Evolutionary conservation across 805 yeast species (phyloP), one percentile per base, ranked within the genome.

Genomic region (Saccharomycopsis olivae): DNA sequence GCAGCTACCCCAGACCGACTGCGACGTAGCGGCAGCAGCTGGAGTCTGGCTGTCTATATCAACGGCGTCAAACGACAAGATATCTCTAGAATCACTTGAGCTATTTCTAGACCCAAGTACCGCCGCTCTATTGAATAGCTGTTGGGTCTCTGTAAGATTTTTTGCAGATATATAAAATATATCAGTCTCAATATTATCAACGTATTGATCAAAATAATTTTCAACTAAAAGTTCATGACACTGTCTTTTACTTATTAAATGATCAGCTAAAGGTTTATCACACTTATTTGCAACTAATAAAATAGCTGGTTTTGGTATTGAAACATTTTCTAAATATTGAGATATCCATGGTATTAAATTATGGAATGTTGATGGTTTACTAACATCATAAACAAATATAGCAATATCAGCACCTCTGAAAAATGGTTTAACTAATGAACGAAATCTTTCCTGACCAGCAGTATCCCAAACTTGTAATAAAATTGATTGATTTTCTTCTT

Each of bases 401-500:
- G 67, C 74, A 15, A 72, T 69, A 49, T 73, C 78, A 0, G 78
- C 65, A 6, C 80, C 80, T 29, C 80, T 55, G 53, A 73, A 73
- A 48, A 73, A 73, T 3, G 76, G 71, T 51, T 66, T 69, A 66
- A 59, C 78, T 59, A 78, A 78, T 37, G 85, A 76, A 58, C 84
- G 69, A 60, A 78, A 78, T 50, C 86, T 64, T 57, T 78, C 87
- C 58, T 78, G 87, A 21, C 87, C 87, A 2, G 87, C 87, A 21
- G 87, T 78, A 55, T 78, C 87, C 87, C 87, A 77, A 8, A 77
- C 67, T 54, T 77, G 85, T 29, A 77, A 58, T 36, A 59, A 59
- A 16, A 66, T 65, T 25, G 48, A 44, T 14, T 49, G 41, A 16
- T 47, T 29, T 4, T 25, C 3, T 38, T 38, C 10, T 53, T 48